Conservation (phyloP, 2,329 filamentous ascomycete genomes). For the Xylogone sp. region DNA sequence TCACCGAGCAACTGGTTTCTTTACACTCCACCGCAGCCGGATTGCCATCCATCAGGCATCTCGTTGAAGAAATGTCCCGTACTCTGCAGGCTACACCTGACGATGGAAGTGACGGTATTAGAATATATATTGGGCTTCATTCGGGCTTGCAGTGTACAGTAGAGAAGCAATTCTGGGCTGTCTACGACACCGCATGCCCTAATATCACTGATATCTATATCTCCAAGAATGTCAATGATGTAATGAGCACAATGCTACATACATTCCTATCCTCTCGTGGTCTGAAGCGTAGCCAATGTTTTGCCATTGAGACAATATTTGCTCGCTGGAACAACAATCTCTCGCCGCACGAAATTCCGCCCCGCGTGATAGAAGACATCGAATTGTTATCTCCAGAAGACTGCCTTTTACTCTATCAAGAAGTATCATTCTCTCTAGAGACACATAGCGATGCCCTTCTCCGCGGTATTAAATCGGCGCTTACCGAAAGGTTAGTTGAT, state of each 20-base stretch:
- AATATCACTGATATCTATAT: constrained; percentile 34
- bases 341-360: constrained; percentile 17
- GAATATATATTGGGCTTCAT: constrained; percentile 33
- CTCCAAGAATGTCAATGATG: constrained; percentile 39
- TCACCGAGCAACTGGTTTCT: not conserved
- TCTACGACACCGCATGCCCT: constrained; percentile 24
- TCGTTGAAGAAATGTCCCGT: constrained; percentile 4
- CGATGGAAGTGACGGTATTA: constrained; percentile 4
- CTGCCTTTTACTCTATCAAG: constrained; percentile 33
- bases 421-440: constrained; percentile 13
- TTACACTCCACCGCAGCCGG: not conserved
- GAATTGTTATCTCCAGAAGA: constrained; percentile 37
- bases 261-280: constrained; percentile 40
- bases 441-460: constrained; percentile 23
- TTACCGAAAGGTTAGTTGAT: constrained; percentile 32
- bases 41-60: not conserved
- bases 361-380: constrained; percentile 38
- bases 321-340: constrained; percentile 31
- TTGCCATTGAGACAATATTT: constrained; percentile 34
- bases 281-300: constrained; percentile 34
- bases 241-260: constrained; percentile 38
- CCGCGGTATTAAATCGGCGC: constrained; percentile 27
- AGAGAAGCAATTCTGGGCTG: constrained; percentile 36
- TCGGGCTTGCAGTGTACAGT: constrained; percentile 35
- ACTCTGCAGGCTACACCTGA: constrained; percentile 1